Evolutionary conservation across 805 yeast genomes (phyloP).

Genomic region (Barnettozyma vustinii): DNA sequence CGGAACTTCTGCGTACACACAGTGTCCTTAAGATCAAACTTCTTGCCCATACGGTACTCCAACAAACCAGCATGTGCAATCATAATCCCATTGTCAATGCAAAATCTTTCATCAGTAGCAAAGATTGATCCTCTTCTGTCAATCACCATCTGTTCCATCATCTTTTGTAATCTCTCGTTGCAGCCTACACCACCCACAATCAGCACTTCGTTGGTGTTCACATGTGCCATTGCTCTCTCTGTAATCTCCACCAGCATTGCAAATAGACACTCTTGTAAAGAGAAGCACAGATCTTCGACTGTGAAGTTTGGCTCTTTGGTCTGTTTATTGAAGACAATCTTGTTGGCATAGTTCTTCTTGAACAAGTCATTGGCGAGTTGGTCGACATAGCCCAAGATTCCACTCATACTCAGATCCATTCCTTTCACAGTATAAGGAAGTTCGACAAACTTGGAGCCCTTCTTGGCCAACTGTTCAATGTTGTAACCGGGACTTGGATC

Average conservation of each 20-base stretch:
- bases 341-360: slow-evolving; percentile 34
- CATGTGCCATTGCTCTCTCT: slow-evolving; percentile 98
- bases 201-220: slow-evolving; percentile 78
- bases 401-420: slow-evolving; percentile 97
- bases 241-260: slow-evolving; percentile 98
- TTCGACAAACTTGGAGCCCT: slow-evolving; percentile 52
- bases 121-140: slow-evolving; percentile 86
- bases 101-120: slow-evolving; percentile 95
- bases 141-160: slow-evolving; percentile 93
- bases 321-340: slow-evolving; percentile 30
- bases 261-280: slow-evolving; percentile 86
- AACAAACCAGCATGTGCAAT: slow-evolving; percentile 96
- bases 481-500: slow-evolving; percentile 97
- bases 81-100: slow-evolving; percentile 98
- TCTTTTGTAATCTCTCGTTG: slow-evolving; percentile 82
- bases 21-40: slow-evolving; percentile 54
- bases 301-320: slow-evolving; percentile 50
- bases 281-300: slow-evolving; percentile 84
- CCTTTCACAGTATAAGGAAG: slow-evolving; percentile 97
- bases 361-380: slow-evolving; percentile 70
- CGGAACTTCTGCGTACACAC: slow-evolving; percentile 91
- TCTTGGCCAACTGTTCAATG: slow-evolving; percentile 88
- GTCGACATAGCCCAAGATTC: slow-evolving; percentile 84
- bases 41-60: slow-evolving; percentile 75
- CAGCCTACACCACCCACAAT: slow-evolving; percentile 99